Percentiles rank a stretch among this genome's conserved stretches.
Conservation (phyloP, 805 yeast species). For the Cyberlindnera subsufficiens region DNA sequence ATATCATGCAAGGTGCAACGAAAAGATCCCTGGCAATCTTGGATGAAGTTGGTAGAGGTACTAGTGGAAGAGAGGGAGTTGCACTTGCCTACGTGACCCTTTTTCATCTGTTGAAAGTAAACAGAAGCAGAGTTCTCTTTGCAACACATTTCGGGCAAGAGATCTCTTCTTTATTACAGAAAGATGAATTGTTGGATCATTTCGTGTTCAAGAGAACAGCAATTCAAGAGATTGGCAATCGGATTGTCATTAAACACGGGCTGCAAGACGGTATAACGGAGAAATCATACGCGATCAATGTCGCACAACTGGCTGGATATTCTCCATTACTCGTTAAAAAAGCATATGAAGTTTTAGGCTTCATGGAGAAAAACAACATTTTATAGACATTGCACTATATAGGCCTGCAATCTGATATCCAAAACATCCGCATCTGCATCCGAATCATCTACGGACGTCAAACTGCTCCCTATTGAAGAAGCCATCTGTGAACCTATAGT, state of each 20-base stretch:
- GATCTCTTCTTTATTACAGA: constrained; percentile 65
- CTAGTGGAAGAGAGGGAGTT: constrained; percentile 87
- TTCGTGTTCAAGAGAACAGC: constrained; percentile 71
- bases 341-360: constrained; percentile 7
- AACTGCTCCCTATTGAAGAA: no score
- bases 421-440: no score
- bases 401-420: no score
- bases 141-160: constrained; percentile 95
- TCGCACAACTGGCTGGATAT: constrained; percentile 89
- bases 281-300: constrained; percentile 95
- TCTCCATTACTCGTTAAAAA: constrained; percentile 38
- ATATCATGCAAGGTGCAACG: constrained; percentile 76
- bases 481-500: no score
- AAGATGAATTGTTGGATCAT: constrained; percentile 54
- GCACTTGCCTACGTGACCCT: constrained; percentile 96
- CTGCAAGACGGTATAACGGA: constrained; percentile 90
- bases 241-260: constrained; percentile 74
- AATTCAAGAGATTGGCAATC: constrained; percentile 32
- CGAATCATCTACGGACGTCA: no score
- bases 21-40: constrained; percentile 77
- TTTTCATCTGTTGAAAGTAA: constrained; percentile 67
- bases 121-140: constrained; percentile 75
- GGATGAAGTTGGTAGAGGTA: constrained; percentile 88
- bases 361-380: constrained; percentile 4
- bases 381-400: constrained; percentile 1